Conservation (phyloP, 2,329 filamentous ascomycete genomes). For the Keithomyces neogunnii region DNA sequence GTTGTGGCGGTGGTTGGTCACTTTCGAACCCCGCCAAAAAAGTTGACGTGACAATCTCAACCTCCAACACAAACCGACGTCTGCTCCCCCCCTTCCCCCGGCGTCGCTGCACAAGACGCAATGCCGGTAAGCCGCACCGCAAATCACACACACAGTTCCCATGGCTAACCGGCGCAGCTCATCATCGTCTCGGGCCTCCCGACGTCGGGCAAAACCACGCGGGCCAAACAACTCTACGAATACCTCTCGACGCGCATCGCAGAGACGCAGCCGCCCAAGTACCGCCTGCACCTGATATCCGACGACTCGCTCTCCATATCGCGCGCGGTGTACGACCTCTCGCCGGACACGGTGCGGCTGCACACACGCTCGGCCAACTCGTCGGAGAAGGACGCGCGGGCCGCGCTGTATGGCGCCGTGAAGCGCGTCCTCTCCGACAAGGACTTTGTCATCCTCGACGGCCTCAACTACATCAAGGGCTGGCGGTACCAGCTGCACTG, state of each 20-base stretch:
- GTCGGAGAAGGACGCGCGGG: conserved; percentile 74
- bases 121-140: background rate
- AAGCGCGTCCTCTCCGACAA: conserved; percentile 65
- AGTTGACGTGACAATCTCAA: background rate
- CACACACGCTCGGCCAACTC: conserved; percentile 63
- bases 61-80: background rate
- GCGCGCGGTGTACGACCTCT: conserved; percentile 63
- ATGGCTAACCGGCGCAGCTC: conserved; percentile 34
- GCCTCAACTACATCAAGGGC: conserved; percentile 82
- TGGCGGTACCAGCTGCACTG: conserved; percentile 82
- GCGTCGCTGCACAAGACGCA: no score
- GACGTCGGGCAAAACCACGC: conserved; percentile 60
- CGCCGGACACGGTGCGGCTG: conserved; percentile 38
- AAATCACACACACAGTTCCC: no score
- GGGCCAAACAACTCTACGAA: conserved; percentile 55
- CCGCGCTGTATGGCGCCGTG: conserved; percentile 66
- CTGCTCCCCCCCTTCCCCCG: background rate
- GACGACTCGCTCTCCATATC: conserved; percentile 63
- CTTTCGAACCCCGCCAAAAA: conserved; percentile 1
- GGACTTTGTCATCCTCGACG: conserved; percentile 73
- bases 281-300: conserved; percentile 66
- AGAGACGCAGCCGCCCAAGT: conserved; percentile 28
- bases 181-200: conserved; percentile 60
- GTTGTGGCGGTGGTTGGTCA: no score
- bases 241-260: conserved; percentile 53